phyloP scores from a whole-genome alignment of 805 yeast genomes.

The Kazachstania martiniae region DNA sequence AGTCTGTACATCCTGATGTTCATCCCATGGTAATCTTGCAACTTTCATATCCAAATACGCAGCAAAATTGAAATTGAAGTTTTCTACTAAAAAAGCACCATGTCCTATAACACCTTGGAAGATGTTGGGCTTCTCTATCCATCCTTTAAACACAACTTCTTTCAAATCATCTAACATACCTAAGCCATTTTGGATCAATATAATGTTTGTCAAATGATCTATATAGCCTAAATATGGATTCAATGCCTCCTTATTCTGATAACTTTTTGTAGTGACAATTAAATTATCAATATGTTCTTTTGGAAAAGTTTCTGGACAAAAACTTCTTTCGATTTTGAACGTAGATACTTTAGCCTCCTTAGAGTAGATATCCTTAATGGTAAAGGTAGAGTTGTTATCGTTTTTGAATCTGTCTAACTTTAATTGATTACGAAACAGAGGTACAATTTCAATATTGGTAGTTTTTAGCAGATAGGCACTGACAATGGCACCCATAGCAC shows the following conservation, averaged over 20 bases:
- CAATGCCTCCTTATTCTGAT: slow-evolving; percentile 58
- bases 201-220: slow-evolving; percentile 41
- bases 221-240: slow-evolving; percentile 42
- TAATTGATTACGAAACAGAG: slow-evolving; percentile 22
- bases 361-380: slow-evolving; percentile 16
- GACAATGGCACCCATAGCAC: slow-evolving; percentile 27
- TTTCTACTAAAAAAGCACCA: slow-evolving; percentile 53
- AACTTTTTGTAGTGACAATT: slow-evolving; percentile 70
- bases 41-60: slow-evolving; percentile 56
- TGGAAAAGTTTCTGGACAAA: slow-evolving; percentile 18
- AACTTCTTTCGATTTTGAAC: slow-evolving; percentile 6
- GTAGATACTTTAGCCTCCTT: slow-evolving; percentile 8
- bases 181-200: slow-evolving; percentile 82
- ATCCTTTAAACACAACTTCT: slow-evolving; percentile 44
- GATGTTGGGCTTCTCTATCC: slow-evolving; percentile 41
- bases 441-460: slow-evolving; percentile 18
- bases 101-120: slow-evolving; percentile 75
- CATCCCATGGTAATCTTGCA: slow-evolving; percentile 41
- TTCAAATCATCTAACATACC: slow-evolving; percentile 59
- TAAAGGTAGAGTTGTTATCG: slow-evolving; percentile 11
- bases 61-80: slow-evolving; percentile 46
- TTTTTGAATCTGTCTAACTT: slow-evolving; percentile 17
- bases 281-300: slow-evolving; percentile 37
- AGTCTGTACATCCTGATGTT: slow-evolving; percentile 14
- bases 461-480: slow-evolving; percentile 19